phyloP scores from a whole-genome alignment of 1,284 basidiomycete species.

The Trichosporon ovoides region DNA sequence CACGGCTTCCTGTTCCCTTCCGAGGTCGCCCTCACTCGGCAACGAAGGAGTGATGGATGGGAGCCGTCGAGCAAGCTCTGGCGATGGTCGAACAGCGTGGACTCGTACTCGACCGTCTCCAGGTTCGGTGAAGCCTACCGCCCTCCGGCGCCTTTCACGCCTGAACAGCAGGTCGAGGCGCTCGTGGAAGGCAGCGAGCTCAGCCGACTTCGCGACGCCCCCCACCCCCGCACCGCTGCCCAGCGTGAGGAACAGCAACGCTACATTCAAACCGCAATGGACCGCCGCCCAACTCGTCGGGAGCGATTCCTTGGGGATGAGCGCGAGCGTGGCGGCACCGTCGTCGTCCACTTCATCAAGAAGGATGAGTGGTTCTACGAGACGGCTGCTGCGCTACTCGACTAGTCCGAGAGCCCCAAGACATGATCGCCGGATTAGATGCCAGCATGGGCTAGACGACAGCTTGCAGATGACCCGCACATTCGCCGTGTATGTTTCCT shows the following conservation, averaged over 20 bases:
- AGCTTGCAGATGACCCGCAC: too few species aligned
- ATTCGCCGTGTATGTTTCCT: neutral
- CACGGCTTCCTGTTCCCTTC: constrained; percentile 98
- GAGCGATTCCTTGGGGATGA: constrained; percentile 59
- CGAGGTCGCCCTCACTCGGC: constrained; percentile 65
- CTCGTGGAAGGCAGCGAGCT: constrained; percentile 68
- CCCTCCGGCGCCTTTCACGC: constrained; percentile 64
- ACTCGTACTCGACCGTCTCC: constrained; percentile 74
- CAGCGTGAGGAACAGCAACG: constrained; percentile 53
- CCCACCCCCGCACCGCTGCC: constrained; percentile 17
- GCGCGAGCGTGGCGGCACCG: constrained; percentile 71
- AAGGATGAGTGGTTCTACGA: constrained; percentile 94
- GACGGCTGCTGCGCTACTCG: constrained; percentile 79
- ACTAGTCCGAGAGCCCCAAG: constrained; percentile 41
- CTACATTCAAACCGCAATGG: constrained; percentile 11
- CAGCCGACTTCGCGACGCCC: constrained; percentile 21
- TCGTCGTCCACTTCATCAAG: constrained; percentile 96
- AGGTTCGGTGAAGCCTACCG: constrained; percentile 74
- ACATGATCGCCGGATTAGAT: too few species aligned
- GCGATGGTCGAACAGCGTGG: constrained; percentile 31
- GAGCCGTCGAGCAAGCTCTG: constrained; percentile 32
- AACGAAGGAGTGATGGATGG: neutral
- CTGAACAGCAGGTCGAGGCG: constrained; percentile 74
- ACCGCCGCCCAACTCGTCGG: constrained; percentile 40
- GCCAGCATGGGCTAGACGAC: too few species aligned